These are phyloP conservation scores for Euphrasia arctica DNA, from an alignment of 305 asterid genomes.

Conservation along the genomic window DNA sequence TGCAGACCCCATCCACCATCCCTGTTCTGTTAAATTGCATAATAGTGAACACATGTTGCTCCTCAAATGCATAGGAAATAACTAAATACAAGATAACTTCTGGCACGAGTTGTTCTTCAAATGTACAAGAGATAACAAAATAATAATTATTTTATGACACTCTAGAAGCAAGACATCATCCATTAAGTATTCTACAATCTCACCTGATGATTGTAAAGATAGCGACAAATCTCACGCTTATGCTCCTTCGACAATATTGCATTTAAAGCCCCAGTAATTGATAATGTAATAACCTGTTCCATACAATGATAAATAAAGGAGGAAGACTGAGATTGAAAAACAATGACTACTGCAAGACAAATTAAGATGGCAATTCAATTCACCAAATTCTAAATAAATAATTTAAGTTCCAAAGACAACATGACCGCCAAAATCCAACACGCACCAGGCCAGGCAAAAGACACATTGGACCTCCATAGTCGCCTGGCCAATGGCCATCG, in stretches of 20 bases:
- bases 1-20: slow-evolving; percentile 59
- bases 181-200: slow-evolving; percentile 16
- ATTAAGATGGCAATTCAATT: slow-evolving; percentile 5
- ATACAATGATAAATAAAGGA: slow-evolving; percentile 19
- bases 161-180: slow-evolving; percentile 10
- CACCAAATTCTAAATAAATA: slow-evolving; percentile 10
- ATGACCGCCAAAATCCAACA: slow-evolving; percentile 11
- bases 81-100: slow-evolving; percentile 23
- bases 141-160: slow-evolving; percentile 18
- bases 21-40: slow-evolving; percentile 36
- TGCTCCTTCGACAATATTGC: slow-evolving; percentile 79
- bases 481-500: slow-evolving; percentile 98
- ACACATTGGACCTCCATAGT: slow-evolving; percentile 94
- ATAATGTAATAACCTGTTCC: slow-evolving; percentile 68
- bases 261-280: slow-evolving; percentile 84
- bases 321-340: slow-evolving; percentile 10
- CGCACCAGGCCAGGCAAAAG: slow-evolving; percentile 93
- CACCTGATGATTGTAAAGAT: slow-evolving; percentile 96
- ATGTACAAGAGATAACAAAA: slow-evolving; percentile 24
- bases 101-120: slow-evolving; percentile 13
- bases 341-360: background rate
- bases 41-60: slow-evolving; percentile 22
- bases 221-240: slow-evolving; percentile 82
- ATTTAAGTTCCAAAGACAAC: slow-evolving; percentile 14
- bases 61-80: slow-evolving; percentile 21